Percentiles rank a stretch among this genome's conserved stretches.
These are phyloP conservation scores for Nymphaea colorata DNA, from an alignment of 164 flowering plant genomes.

Conservation along the genomic window DNA sequence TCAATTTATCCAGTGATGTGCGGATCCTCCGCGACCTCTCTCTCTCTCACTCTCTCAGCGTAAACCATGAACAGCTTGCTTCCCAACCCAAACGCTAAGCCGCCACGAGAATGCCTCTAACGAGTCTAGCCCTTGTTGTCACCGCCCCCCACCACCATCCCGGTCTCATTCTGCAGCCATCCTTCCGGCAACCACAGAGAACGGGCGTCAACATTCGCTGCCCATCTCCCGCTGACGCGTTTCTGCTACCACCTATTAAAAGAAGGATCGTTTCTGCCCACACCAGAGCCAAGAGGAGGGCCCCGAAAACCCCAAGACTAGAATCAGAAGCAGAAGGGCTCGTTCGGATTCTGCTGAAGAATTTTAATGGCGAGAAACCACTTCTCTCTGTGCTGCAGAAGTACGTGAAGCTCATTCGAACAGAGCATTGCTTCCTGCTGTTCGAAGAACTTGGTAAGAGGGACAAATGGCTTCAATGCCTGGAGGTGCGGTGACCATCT, in stretches of 20 bases:
- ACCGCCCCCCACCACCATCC: neutral
- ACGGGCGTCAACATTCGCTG: neutral
- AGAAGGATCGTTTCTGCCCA: neutral
- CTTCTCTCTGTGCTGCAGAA: slow-evolving; percentile 44
- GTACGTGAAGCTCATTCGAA: slow-evolving; percentile 57
- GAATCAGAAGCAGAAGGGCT: slow-evolving; percentile 38
- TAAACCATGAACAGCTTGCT: too few relatives aligned
- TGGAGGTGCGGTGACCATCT: slow-evolving; percentile 44
- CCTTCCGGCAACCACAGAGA: neutral
- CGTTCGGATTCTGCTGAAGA: slow-evolving; percentile 38
- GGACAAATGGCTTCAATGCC: slow-evolving; percentile 86
- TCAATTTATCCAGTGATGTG: too few relatives aligned
- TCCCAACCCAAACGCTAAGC: too few relatives aligned
- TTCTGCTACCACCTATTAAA: neutral
- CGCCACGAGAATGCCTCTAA: neutral
- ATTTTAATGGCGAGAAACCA: slow-evolving; percentile 37
- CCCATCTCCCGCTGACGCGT: neutral
- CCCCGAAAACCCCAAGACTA: neutral
- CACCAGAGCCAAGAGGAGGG: neutral
- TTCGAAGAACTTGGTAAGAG: slow-evolving; percentile 87
- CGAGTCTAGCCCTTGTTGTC: neutral
- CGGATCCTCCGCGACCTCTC: too few relatives aligned
- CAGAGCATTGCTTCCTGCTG: slow-evolving; percentile 79
- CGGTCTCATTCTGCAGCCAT: neutral
- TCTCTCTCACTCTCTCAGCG: too few relatives aligned